Conservation (phyloP, 495 filamentous ascomycete genomes). For the Lentithecium fluviatile region DNA sequence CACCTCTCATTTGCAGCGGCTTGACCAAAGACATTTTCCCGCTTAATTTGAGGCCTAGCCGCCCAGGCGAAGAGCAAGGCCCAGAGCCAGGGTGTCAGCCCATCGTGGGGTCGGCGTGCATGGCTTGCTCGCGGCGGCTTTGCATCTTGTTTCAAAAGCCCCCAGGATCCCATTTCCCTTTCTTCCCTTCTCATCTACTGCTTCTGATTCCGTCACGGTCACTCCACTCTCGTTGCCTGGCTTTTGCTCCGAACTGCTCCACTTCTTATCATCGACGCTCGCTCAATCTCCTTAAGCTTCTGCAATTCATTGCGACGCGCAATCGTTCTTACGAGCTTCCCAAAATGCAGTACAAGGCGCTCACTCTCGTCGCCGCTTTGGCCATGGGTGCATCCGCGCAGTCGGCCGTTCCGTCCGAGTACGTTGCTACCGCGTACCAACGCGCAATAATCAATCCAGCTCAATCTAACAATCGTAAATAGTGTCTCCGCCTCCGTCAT, state of each 20-base stretch:
- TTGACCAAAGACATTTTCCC: too few species aligned
- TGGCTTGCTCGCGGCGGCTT: too few species aligned
- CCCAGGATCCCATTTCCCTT: slow-evolving; percentile 11
- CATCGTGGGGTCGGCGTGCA: too few species aligned
- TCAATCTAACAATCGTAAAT: too few species aligned
- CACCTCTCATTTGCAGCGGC: too few species aligned
- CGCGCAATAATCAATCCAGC: too few species aligned
- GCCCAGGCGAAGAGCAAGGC: slow-evolving; percentile 16
- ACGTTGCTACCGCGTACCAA: too few species aligned
- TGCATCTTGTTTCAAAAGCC: slow-evolving; percentile 17
- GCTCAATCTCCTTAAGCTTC: slow-evolving; percentile 5
- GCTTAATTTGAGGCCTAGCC: slow-evolving; percentile 21
- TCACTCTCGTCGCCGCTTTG: slow-evolving; percentile 13
- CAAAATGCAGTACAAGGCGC: slow-evolving; percentile 17
- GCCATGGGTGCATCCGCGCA: slow-evolving; percentile 9
- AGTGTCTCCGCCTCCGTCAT: slow-evolving; percentile 19
- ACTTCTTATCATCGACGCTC: slow-evolving; percentile 22
- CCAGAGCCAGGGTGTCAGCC: too few species aligned
- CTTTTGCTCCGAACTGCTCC: neutral
- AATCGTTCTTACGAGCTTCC: slow-evolving; percentile 1
- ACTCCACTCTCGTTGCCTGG: neutral
- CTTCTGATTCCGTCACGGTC: neutral
- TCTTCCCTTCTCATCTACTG: neutral
- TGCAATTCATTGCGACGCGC: neutral
- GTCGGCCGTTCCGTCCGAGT: neutral